These are phyloP conservation scores for Dendrobium chrysotoxum DNA, from an alignment of 106 monocot genomes.

Conservation along the genomic window DNA sequence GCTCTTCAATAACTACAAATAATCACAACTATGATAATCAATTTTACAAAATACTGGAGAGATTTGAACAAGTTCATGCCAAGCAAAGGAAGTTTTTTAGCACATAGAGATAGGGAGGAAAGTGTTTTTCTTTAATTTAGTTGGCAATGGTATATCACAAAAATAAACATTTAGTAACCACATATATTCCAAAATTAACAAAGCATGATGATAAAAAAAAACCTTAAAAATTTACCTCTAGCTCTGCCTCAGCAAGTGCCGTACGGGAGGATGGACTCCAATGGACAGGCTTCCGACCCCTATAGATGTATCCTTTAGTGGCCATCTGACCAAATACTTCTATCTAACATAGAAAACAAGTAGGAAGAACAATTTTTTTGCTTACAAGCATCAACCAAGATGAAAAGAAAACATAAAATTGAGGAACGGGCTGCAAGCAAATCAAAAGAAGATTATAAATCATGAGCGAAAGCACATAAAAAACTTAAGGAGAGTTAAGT, in stretches of 20 bases:
- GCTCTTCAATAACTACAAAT: neutral
- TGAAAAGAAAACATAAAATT: neutral
- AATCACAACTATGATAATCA: neutral
- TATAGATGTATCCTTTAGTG: slow-evolving; percentile 83
- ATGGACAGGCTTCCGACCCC: slow-evolving; percentile 95
- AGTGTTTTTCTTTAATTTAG: neutral
- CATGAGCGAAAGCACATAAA: neutral
- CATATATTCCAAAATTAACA: neutral
- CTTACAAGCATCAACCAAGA: neutral
- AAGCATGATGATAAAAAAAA: neutral
- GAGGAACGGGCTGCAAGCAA: neutral
- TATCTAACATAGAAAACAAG: slow-evolving; percentile 36
- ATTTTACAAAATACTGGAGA: neutral
- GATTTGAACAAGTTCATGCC: neutral
- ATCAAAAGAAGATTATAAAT: neutral
- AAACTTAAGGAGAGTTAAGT: neutral
- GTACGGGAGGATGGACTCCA: slow-evolving; percentile 99
- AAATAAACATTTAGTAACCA: neutral
- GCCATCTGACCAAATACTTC: slow-evolving; percentile 95
- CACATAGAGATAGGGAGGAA: neutral
- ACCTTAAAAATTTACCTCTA: slow-evolving; percentile 54
- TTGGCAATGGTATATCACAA: neutral
- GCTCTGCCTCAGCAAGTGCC: slow-evolving; percentile 95
- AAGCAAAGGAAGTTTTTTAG: neutral
- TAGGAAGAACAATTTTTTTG: neutral